These are phyloP conservation scores for Metschnikowia colocasiae DNA, from an alignment of 805 yeast species.

Conservation along the genomic window DNA sequence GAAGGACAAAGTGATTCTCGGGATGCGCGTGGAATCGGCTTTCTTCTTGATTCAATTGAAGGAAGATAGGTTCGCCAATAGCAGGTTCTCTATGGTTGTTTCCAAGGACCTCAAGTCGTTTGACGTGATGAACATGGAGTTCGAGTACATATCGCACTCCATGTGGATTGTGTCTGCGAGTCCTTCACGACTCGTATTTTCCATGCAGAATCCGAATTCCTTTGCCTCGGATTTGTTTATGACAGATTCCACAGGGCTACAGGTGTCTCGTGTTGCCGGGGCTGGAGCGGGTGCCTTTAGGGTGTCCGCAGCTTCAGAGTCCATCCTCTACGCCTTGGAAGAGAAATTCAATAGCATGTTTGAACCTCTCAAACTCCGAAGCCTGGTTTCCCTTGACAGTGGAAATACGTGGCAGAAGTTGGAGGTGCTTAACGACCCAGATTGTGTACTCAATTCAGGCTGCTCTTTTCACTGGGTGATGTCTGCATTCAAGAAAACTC, in stretches of 20 bases:
- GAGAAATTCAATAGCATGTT: constrained; percentile 17
- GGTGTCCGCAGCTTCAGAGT: constrained; percentile 53
- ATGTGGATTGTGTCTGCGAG: constrained; percentile 37
- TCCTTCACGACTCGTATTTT: constrained; percentile 29
- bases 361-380: background rate
- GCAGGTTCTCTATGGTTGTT: constrained; percentile 38
- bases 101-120: constrained; percentile 47
- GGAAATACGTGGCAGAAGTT: constrained; percentile 54
- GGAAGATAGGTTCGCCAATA: constrained; percentile 40
- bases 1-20: background rate
- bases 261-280: constrained; percentile 43
- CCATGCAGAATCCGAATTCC: background rate
- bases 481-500: constrained; percentile 32
- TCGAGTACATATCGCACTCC: constrained; percentile 35
- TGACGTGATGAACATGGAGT: constrained; percentile 37
- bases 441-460: constrained; percentile 41
- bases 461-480: constrained; percentile 45
- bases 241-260: constrained; percentile 59
- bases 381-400: constrained; percentile 46
- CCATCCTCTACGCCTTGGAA: constrained; percentile 54
- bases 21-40: constrained; percentile 23
- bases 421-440: constrained; percentile 41
- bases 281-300: constrained; percentile 33
- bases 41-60: constrained; percentile 41
- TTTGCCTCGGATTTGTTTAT: constrained; percentile 15